A percentile compares a stretch with the other conserved stretches of the same genome.
phyloP scores from a whole-genome alignment of 495 filamentous ascomycete genomes.

The Penicillium odoratum region DNA sequence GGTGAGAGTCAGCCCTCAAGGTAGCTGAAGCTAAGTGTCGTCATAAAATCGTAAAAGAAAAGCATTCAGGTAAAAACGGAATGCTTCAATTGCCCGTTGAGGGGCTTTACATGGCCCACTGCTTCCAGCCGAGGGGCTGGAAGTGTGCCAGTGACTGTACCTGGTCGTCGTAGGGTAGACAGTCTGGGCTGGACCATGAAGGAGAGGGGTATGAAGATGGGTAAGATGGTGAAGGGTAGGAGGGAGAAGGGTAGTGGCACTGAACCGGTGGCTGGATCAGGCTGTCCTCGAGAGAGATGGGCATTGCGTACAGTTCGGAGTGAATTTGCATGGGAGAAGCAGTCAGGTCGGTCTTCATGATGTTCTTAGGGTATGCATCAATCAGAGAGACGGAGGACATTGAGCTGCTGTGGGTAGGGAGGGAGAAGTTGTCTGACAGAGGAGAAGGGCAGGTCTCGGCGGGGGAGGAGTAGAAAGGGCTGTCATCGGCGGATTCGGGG shows the following conservation, averaged over 20 bases:
- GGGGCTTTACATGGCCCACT: conserved; percentile 32
- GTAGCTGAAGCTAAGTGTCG: not conserved
- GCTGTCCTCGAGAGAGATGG: conserved; percentile 37
- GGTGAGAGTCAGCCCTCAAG: conserved; percentile 6
- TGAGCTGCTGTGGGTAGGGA: conserved; percentile 40
- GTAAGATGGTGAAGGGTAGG: conserved; percentile 21
- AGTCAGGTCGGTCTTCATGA: conserved; percentile 36
- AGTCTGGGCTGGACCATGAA: conserved; percentile 41
- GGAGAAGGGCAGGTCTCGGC: conserved; percentile 48
- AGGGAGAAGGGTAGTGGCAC: conserved; percentile 9
- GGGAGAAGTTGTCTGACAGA: conserved; percentile 39
- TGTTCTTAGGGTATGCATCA: conserved; percentile 37
- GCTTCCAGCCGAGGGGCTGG: conserved; percentile 34
- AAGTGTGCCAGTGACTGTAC: conserved; percentile 30
- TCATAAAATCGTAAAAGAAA: not conserved
- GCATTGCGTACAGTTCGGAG: conserved; percentile 33
- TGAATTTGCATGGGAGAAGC: conserved; percentile 41
- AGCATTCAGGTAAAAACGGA: not conserved
- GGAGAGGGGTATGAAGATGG: conserved; percentile 45
- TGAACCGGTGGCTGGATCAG: conserved; percentile 37
- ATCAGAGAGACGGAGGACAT: conserved; percentile 37
- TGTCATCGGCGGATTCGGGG: conserved; percentile 41
- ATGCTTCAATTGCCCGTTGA: conserved; percentile 4
- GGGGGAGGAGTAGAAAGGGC: conserved; percentile 43
- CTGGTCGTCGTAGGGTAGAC: conserved; percentile 42